Percentiles rank a stretch among this genome's conserved stretches.
These are phyloP conservation scores for Candida germanica DNA, from an alignment of 805 yeast genomes.

Conservation along the genomic window DNA sequence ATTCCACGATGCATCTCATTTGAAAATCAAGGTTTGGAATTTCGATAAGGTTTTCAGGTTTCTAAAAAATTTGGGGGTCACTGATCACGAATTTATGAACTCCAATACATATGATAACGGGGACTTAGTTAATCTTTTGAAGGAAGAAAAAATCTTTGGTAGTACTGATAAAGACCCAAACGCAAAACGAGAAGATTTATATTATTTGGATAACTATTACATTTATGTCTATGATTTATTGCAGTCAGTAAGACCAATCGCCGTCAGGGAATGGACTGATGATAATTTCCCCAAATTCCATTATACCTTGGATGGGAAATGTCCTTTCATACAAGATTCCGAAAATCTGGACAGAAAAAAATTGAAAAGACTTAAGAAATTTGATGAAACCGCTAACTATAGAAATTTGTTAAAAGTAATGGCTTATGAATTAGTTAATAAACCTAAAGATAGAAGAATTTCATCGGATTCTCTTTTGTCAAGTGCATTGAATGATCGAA, in stretches of 20 bases:
- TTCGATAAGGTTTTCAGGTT: slow-evolving; percentile 82
- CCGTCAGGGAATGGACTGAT: slow-evolving; percentile 74
- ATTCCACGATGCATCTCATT: slow-evolving; percentile 56
- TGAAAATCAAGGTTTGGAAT: slow-evolving; percentile 80
- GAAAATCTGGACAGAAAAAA: slow-evolving; percentile 41
- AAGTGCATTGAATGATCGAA: slow-evolving; percentile 4
- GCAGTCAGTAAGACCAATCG: slow-evolving; percentile 75
- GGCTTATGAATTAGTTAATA: slow-evolving; percentile 30
- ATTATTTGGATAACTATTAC: slow-evolving; percentile 70
- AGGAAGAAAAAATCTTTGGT: slow-evolving; percentile 82
- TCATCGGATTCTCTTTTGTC: slow-evolving; percentile 8
- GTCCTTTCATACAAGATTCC: slow-evolving; percentile 74
- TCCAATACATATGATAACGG: slow-evolving; percentile 13
- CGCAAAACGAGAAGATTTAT: slow-evolving; percentile 80
- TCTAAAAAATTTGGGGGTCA: slow-evolving; percentile 56
- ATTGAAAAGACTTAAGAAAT: slow-evolving; percentile 36
- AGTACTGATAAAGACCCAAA: slow-evolving; percentile 85
- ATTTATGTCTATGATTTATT: slow-evolving; percentile 77
- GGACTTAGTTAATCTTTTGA: slow-evolving; percentile 50
- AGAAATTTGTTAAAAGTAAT: slow-evolving; percentile 36
- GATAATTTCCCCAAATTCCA: slow-evolving; percentile 55
- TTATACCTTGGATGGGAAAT: slow-evolving; percentile 66
- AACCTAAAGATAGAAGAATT: slow-evolving; percentile 20
- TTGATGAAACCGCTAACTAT: slow-evolving; percentile 40
- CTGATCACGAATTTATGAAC: slow-evolving; percentile 20